Evolutionary conservation across 2,329 filamentous ascomycete species (phyloP).

Genomic region (Colletotrichum plurivorum): DNA sequence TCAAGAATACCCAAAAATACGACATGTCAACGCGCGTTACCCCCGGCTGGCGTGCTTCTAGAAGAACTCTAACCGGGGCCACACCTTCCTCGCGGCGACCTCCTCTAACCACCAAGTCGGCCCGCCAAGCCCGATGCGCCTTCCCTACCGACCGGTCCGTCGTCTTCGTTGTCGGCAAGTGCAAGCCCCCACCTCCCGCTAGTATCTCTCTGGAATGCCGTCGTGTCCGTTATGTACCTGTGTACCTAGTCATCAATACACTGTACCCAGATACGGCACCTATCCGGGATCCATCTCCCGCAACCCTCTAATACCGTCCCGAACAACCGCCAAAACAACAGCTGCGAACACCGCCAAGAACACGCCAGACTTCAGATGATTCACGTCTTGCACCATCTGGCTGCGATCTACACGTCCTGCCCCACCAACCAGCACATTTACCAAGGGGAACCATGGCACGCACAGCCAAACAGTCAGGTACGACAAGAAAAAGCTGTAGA

Average conservation of each 20-base stretch:
- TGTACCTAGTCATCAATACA: too few relatives aligned
- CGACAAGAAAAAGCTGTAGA: constrained; percentile 11
- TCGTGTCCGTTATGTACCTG: too few relatives aligned
- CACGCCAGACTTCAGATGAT: constrained; percentile 29
- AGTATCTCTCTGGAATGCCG: too few relatives aligned
- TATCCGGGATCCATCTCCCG: too few relatives aligned
- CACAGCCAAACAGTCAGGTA: not conserved
- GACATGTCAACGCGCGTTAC: too few relatives aligned
- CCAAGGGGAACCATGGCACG: not conserved
- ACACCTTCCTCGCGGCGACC: too few relatives aligned
- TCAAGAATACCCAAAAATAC: too few relatives aligned
- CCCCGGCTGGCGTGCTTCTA: constrained; percentile 16
- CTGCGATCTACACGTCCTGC: not conserved
- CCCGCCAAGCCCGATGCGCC: constrained; percentile 7
- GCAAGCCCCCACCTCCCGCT: too few relatives aligned
- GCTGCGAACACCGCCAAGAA: constrained; percentile 20
- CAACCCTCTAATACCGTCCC: too few relatives aligned
- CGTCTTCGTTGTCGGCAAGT: not conserved
- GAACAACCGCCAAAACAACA: not conserved
- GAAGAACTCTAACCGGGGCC: constrained; percentile 18
- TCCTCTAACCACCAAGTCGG: constrained; percentile 9
- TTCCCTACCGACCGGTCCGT: not conserved
- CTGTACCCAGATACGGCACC: too few relatives aligned
- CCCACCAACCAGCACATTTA: not conserved
- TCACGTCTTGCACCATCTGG: constrained; percentile 26